Evolutionary conservation across 352 stramenopile species (phyloP).

Genomic region (Globisporangium heterothallicum): DNA sequence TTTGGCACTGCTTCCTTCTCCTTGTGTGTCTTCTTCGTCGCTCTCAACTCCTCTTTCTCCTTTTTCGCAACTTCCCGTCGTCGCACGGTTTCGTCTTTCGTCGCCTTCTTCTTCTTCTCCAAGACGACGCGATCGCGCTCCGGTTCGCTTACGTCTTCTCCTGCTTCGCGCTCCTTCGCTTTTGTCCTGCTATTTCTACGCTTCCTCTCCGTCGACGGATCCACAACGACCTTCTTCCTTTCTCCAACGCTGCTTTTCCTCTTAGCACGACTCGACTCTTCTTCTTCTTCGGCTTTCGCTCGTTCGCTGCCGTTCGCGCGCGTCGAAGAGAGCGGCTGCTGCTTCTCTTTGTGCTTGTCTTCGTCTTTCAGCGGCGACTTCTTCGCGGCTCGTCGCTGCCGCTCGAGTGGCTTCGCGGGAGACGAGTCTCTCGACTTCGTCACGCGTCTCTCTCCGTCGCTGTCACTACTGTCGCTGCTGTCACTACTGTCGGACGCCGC

Average conservation of each 20-base stretch:
- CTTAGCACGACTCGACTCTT: not conserved
- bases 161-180: not conserved
- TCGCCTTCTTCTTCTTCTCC: conserved; percentile 1
- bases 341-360: not conserved
- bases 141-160: conserved; percentile 1
- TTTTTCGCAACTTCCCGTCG: not conserved
- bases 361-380: conserved; percentile 3
- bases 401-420: too few relatives aligned
- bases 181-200: not conserved
- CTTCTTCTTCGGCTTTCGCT: not conserved
- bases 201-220: not conserved
- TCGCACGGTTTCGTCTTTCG: not conserved
- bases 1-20: not conserved
- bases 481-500: not conserved
- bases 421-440: not conserved
- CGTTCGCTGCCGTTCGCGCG: not conserved
- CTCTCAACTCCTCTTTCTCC: not conserved
- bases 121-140: too few relatives aligned
- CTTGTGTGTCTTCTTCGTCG: not conserved
- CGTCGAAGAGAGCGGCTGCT: not conserved
- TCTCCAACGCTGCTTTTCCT: not conserved
- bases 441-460: not conserved
- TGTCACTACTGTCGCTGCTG: conserved; percentile 3
- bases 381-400: too few relatives aligned
- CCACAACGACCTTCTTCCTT: too few relatives aligned